Conservation (phyloP, 306 rosid genomes). For the Dalbergia cochinchinensis region DNA sequence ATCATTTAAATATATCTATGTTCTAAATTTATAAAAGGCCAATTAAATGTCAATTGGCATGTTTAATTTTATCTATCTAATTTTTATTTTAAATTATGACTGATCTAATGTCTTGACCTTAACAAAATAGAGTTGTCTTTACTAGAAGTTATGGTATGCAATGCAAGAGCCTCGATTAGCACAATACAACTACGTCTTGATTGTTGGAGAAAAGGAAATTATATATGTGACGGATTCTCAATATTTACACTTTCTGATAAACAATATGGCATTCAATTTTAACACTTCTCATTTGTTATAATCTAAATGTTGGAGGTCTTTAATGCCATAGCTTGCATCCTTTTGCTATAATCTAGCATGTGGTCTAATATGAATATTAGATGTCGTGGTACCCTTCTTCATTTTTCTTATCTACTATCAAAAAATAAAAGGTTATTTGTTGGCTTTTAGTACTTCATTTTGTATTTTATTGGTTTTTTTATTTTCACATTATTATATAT, state of each 20-base stretch:
- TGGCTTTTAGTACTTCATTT: too few species aligned
- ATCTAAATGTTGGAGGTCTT: too few species aligned
- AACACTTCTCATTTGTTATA: background rate
- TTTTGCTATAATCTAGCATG: too few species aligned
- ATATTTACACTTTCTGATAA: background rate
- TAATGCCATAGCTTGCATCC: too few species aligned
- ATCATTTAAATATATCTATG: background rate
- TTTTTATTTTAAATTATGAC: conserved; percentile 1
- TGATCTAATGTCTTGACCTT: background rate
- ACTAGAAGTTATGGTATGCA: conserved; percentile 40
- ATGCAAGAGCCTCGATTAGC: conserved; percentile 90
- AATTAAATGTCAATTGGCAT: conserved; percentile 7
- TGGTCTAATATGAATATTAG: too few species aligned
- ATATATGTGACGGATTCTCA: conserved; percentile 77
- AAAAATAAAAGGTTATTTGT: too few species aligned
- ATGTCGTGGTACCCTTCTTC: too few species aligned
- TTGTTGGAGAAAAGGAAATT: conserved; percentile 93
- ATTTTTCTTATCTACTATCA: too few species aligned
- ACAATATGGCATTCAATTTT: conserved; percentile 31
- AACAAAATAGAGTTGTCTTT: conserved; percentile 18
- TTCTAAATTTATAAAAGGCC: conserved; percentile 16
- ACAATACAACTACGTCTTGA: conserved; percentile 84
- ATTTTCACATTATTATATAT: too few species aligned
- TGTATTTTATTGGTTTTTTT: too few species aligned
- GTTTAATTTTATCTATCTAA: background rate